Evolutionary conservation across 805 yeast species (phyloP).

Genomic region (Candida montana): DNA sequence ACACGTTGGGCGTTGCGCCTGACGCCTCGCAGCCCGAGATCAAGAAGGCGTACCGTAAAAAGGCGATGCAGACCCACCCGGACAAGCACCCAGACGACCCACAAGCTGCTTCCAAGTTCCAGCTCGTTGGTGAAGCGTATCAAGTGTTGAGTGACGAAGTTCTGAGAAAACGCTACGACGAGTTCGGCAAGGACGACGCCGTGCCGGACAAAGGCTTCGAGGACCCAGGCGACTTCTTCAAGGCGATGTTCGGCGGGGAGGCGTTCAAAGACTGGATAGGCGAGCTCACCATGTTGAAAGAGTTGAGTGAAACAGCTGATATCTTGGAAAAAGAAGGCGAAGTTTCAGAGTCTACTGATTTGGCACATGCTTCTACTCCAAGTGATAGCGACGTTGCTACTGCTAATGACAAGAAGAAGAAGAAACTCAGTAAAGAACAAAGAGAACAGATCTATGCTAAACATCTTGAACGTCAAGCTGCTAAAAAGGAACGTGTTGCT

Average conservation of each 20-base stretch:
- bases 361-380: neutral
- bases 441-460: constrained; percentile 46
- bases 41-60: constrained; percentile 88
- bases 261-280: constrained; percentile 77
- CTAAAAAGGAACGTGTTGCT: constrained; percentile 42
- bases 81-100: constrained; percentile 97
- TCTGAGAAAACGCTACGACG: constrained; percentile 70
- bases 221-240: constrained; percentile 84
- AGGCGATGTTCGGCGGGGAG: constrained; percentile 80
- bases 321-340: constrained; percentile 26
- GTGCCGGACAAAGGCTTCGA: constrained; percentile 67
- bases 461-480: constrained; percentile 50
- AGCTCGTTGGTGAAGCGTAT: constrained; percentile 64
- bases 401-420: neutral
- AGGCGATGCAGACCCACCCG: constrained; percentile 88
- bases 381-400: neutral
- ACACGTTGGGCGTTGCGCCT: constrained; percentile 59
- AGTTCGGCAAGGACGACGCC: constrained; percentile 75
- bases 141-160: constrained; percentile 74
- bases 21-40: constrained; percentile 77
- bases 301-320: constrained; percentile 53
- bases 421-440: constrained; percentile 32
- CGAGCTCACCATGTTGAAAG: constrained; percentile 63
- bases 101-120: constrained; percentile 81
- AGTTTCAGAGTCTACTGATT: neutral